Evolutionary conservation across 2,329 filamentous ascomycete species (phyloP).

Genomic region (Xylariales sp.): DNA sequence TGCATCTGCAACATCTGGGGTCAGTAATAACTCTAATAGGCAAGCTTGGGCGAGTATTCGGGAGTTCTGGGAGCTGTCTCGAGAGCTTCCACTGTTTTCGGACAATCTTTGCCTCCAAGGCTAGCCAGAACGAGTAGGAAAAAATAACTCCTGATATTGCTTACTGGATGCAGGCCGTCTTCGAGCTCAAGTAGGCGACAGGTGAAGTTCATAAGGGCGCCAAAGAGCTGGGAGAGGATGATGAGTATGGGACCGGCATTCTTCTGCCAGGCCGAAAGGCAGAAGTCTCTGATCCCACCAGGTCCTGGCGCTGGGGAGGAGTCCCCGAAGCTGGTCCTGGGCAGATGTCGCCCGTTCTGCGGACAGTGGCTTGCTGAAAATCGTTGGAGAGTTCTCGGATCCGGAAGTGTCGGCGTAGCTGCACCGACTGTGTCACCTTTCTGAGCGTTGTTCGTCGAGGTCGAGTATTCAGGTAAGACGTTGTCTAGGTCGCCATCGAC

Average conservation of each 20-base stretch:
- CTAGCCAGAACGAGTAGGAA: no score
- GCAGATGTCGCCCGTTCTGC: conserved; percentile 21
- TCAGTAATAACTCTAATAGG: no score
- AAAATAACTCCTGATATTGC: no score
- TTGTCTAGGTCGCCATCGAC: not conserved
- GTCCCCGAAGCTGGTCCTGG: conserved; percentile 7
- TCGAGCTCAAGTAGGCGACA: conserved; percentile 67
- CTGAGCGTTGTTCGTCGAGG: not conserved
- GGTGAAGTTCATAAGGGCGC: conserved; percentile 78
- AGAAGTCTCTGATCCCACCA: conserved; percentile 13
- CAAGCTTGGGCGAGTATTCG: no score
- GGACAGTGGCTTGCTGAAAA: conserved; percentile 41
- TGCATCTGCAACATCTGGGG: no score
- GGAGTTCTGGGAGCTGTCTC: no score
- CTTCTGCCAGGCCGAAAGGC: conserved; percentile 28
- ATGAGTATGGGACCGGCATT: conserved; percentile 74
- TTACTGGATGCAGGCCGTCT: conserved; percentile 63
- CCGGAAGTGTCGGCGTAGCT: conserved; percentile 15
- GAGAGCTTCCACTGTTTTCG: no score
- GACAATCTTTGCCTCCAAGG: no score
- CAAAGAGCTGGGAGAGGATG: conserved; percentile 73
- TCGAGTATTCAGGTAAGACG: no score
- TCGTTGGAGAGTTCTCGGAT: conserved; percentile 29
- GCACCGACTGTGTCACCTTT: not conserved
- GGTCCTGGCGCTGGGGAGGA: conserved; percentile 11